A percentile compares a stretch with the other conserved stretches of the same genome.
Evolutionary conservation across 345 rosid species (phyloP).

Genomic region (Adansonia digitata): DNA sequence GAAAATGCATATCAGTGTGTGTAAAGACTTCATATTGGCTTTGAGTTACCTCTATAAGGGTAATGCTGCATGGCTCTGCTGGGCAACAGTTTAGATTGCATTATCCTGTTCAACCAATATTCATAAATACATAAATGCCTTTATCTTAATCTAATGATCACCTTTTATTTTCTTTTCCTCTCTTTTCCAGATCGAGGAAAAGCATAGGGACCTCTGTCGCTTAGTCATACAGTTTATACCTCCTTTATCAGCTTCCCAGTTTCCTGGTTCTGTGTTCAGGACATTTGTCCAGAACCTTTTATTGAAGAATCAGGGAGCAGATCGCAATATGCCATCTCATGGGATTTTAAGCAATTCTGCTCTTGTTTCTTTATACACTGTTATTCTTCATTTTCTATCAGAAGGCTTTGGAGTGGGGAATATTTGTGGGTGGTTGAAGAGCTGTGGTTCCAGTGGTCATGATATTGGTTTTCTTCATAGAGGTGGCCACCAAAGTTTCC

Average conservation of each 20-base stretch:
- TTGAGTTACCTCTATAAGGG: background rate
- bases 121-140: background rate
- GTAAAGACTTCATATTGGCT: background rate
- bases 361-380: slow-evolving; percentile 81
- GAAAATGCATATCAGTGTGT: background rate
- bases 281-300: slow-evolving; percentile 78
- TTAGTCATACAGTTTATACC: slow-evolving; percentile 89
- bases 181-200: slow-evolving; percentile 80
- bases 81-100: background rate
- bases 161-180: slow-evolving; percentile 32
- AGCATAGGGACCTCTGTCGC: slow-evolving; percentile 81
- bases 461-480: slow-evolving; percentile 79
- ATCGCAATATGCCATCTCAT: slow-evolving; percentile 68
- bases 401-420: slow-evolving; percentile 71
- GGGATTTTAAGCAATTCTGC: slow-evolving; percentile 82
- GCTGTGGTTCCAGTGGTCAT: slow-evolving; percentile 37
- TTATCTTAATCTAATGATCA: background rate
- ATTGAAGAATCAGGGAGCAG: slow-evolving; percentile 83
- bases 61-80: background rate
- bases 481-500: slow-evolving; percentile 89
- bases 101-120: background rate
- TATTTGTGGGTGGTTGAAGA: slow-evolving; percentile 51
- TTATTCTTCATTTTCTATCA: slow-evolving; percentile 89
- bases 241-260: slow-evolving; percentile 60
- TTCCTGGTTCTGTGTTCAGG: slow-evolving; percentile 92